These are phyloP conservation scores for Penicillium paradoxum DNA, from an alignment of 495 filamentous ascomycete species.

Conservation along the genomic window DNA sequence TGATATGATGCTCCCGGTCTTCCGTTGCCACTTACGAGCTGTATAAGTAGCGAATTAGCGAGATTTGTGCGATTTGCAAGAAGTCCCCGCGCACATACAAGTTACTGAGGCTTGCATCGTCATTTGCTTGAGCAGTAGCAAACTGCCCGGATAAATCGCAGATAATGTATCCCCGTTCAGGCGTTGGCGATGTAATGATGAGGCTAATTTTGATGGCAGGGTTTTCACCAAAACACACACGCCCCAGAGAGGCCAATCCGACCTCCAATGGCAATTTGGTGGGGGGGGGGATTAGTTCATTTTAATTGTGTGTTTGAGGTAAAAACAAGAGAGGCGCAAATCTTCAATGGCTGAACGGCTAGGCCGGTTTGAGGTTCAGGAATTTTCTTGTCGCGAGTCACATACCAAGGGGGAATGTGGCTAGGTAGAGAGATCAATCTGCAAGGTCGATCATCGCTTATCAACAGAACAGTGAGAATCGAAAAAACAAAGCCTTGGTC, in stretches of 20 bases:
- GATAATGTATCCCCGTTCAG: not conserved
- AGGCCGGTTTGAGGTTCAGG: not conserved
- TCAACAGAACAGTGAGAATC: not conserved
- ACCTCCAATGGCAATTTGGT: not conserved
- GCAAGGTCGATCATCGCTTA: not conserved
- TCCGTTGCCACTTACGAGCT: constrained; percentile 21
- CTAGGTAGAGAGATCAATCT: not conserved
- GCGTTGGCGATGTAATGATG: constrained; percentile 1
- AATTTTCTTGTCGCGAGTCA: not conserved
- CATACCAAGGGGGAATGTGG: not conserved
- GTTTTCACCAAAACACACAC: not conserved
- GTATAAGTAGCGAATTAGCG: not conserved
- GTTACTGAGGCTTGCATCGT: constrained; percentile 5
- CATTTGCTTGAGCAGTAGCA: too few species aligned
- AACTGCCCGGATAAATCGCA: too few species aligned
- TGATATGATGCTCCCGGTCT: constrained; percentile 22
- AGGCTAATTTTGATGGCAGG: not conserved
- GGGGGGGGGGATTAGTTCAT: not conserved
- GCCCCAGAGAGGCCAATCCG: not conserved
- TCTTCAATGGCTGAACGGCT: not conserved
- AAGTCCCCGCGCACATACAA: not conserved
- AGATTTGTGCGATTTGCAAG: not conserved
- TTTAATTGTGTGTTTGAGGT: not conserved
- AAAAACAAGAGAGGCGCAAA: not conserved
- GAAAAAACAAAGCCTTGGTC: not conserved